Evolutionary conservation across 768 basidiomycete species (phyloP), one percentile per base, ranked within the genome.

Genomic region (Lepiota subincarnata): DNA sequence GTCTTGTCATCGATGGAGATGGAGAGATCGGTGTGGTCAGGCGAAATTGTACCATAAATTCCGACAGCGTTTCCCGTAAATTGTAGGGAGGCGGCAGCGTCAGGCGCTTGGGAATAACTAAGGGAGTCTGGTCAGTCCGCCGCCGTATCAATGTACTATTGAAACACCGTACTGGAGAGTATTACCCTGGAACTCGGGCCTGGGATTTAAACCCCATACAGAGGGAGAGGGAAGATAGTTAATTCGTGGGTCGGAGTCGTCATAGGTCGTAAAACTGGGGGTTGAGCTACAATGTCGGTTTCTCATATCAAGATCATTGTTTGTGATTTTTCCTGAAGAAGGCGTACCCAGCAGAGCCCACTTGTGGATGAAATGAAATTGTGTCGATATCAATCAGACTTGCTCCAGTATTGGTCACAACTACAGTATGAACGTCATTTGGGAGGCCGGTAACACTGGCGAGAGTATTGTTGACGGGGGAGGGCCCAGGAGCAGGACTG

Each of bases 1-100:
- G 57, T 59, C 39, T 66, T 44, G 4, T 74, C 77, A 59, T 84
- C 80, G 22, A 81, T 43, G 1, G 68, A 64, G 22, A 82, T 63
- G n/a, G 69, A 66, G 48, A 79, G 70, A 55, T 77, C 64, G 14
- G 77, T 73, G 59, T 78, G 80, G 50, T 76, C 72, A n/a, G 78
- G 75, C 7, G 77, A 74, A 26, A 79, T 70, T 2, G 79, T 76
- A 35, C 80, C 80, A 53, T 78, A 82, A 1, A 83, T 50, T 12
- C 77, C 78, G 43, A 84, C 68, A n/a, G 75, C 79, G 48, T 79
- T 74, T 18, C 82, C 82, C 4, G 62, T 57, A 59, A 82, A 82
- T 13, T 62, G 53, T 10, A 81, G 57, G 6, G 72, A 70, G n/a
- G 73, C 75, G 16, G 71, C 68, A 11, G 79, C 73, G 34, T 68